Conservation (phyloP, 1,284 basidiomycete genomes). For the Anthracocystis panici-leucophaei region DNA sequence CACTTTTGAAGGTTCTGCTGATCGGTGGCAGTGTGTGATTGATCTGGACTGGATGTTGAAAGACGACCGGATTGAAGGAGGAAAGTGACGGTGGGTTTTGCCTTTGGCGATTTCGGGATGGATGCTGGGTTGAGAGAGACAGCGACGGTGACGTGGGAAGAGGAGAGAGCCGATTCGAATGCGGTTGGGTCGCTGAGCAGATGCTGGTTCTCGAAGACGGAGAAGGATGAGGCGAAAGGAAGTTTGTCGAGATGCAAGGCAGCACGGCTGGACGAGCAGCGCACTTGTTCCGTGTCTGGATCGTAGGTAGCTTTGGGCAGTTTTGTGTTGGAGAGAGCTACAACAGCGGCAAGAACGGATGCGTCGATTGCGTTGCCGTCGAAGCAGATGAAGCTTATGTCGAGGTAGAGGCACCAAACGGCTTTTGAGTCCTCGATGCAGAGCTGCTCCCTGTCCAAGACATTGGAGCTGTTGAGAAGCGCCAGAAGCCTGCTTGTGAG, state of each 20-base stretch:
- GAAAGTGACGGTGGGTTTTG: slow-evolving; percentile 27
- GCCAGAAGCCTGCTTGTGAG: slow-evolving; percentile 72
- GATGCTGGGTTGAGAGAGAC: slow-evolving; percentile 20
- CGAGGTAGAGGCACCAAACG: slow-evolving; percentile 91
- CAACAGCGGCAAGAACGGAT: slow-evolving; percentile 84
- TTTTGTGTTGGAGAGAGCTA: slow-evolving; percentile 79
- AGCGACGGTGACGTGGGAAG: slow-evolving; percentile 48
- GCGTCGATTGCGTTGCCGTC: slow-evolving; percentile 96
- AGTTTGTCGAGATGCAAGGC: slow-evolving; percentile 74
- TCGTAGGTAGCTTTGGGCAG: slow-evolving; percentile 81
- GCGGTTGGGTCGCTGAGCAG: slow-evolving; percentile 85
- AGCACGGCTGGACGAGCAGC: slow-evolving; percentile 75
- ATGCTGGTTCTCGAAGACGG: slow-evolving; percentile 80
- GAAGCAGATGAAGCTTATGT: slow-evolving; percentile 93
- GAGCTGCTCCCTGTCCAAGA: slow-evolving; percentile 77
- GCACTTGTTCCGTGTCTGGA: slow-evolving; percentile 77
- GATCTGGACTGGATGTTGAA: slow-evolving; percentile 14
- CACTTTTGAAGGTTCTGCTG: slow-evolving; percentile 40
- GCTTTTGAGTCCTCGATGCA: slow-evolving; percentile 84
- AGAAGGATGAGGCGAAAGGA: slow-evolving; percentile 80
- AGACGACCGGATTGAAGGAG: slow-evolving; percentile 40
- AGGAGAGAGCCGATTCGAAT: slow-evolving; percentile 86
- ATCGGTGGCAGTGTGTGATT: slow-evolving; percentile 11
- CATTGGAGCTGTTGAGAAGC: slow-evolving; percentile 72
- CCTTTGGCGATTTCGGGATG: slow-evolving; percentile 12